Evolutionary conservation across 768 basidiomycete species (phyloP), one percentile per base, ranked within the genome.

Genomic region (Mycena kentingensis): DNA sequence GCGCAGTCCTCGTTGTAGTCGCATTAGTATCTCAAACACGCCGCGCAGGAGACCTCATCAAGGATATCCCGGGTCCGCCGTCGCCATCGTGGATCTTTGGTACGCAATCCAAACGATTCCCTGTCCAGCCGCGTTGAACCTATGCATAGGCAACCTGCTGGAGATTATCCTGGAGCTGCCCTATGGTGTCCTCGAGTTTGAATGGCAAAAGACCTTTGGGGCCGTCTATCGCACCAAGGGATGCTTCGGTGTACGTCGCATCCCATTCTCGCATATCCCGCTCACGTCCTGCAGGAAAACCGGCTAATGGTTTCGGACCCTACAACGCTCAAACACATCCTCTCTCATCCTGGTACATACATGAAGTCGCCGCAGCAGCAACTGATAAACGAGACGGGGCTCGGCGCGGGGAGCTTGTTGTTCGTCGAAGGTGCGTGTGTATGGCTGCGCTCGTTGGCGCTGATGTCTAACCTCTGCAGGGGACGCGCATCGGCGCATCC

Each of bases 281-380:
- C 45, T 25, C 16, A 3, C 6, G 13, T 16, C 7, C 28, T 44
- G 8, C 26, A 57, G 55, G 55, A 57, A 41, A 57, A 57, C 19
- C 49, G 55, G n/a, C 46, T 57, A 21, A 57, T 57, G 55, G 52
- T 57, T 13, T 57, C 55, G 27, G 55, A 57, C 46, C 55, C 55
- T 18, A 29, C 25, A 5, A 52, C 55, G 2, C 26, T 57, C 22
- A 57, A 57, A 32, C 47, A 57, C 37, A 52, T 57, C 29, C 29
- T 57, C 5, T 45, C 42, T 4, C 49, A 52, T 35, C 55, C 55
- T 15, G 55, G 41, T 18, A 57, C 49, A 1, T 57, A 49, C 21
- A 49, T 57, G 28, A 57, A 57, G 22, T 52, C 55, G 5, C 55
- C 41, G 4, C 55, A 52, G 16, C 55, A 57, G 46, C 55, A 57